Base-by-base conservation (phyloP, 108 stramenopile genomes). In the Epithemia pelagica region DNA sequence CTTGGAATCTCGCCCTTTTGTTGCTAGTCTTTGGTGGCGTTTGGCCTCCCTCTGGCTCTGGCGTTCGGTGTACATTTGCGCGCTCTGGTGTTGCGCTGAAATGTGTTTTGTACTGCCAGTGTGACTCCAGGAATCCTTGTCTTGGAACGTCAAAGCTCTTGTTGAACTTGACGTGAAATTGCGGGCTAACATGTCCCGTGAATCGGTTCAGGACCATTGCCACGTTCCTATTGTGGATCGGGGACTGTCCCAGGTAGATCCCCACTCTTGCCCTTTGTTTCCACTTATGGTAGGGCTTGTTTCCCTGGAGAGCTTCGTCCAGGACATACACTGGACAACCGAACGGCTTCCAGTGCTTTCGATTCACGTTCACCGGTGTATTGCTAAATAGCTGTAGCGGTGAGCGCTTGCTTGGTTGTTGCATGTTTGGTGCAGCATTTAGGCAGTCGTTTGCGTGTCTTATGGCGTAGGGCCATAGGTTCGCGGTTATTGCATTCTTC, bases 381-480 rank as follows among this genome's bases (percentile, higher is more conserved):
- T 37, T 22, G 33, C 70, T 19, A 31, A 76, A 57, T 2, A 46
- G 57, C 46, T 62, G 27, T 3, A 59, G 10, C 8, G 71, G 71
- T 3, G 65, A 62, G 22, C 21, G 22, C 0, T 57, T 46, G 18
- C 70, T 61, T 1, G 46, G 0, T 18, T 23, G 0, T 21, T 52
- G 24, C 1, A 65, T 55, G 0, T 56, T 0, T 15, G 54, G 33
- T 19, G 54, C 58, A 25, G 29, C 1, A 59, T 80, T 72, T 20
- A 23, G 51, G 0, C 63, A 20, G 30, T 64, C 65, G 27, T 69
- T 69, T n/a, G 70, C 66, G 32, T 56, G 26, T 52, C 74, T 25
- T 18, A 74, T 46, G n/a, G 70, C 78, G 55, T 67, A 71, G 30
- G 78, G 74, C 78, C 78, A 79, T 28, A 79, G 31, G n/a, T 71